These are phyloP conservation scores for Amborella trichopoda DNA, from an alignment of 164 flowering plant genomes.

Conservation along the genomic window DNA sequence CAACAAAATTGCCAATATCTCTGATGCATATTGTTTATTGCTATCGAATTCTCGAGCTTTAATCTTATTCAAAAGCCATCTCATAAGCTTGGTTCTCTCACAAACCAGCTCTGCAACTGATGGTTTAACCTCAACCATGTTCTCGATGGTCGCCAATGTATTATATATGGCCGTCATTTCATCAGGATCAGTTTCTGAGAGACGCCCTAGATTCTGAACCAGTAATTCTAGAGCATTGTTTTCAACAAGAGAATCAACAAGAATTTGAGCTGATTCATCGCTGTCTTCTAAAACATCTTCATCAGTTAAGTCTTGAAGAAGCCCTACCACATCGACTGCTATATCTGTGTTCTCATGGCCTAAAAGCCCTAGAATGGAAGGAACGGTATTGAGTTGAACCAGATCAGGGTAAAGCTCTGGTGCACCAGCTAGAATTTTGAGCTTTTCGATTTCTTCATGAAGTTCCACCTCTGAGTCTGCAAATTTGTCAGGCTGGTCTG, in stretches of 20 bases:
- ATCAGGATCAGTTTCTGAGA: slow-evolving; percentile 64
- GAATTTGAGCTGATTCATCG: slow-evolving; percentile 51
- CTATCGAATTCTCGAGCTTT: slow-evolving; percentile 82
- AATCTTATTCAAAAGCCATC: slow-evolving; percentile 72
- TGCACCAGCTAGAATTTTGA: slow-evolving; percentile 70
- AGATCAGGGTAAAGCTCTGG: slow-evolving; percentile 92
- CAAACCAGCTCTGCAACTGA: slow-evolving; percentile 84
- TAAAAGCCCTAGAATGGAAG: slow-evolving; percentile 58
- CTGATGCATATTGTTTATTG: slow-evolving; percentile 93
- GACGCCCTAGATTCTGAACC: slow-evolving; percentile 55
- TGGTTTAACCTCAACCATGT: slow-evolving; percentile 85
- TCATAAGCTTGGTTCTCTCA: slow-evolving; percentile 74
- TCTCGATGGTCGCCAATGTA: slow-evolving; percentile 72
- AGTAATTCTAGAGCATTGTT: slow-evolving; percentile 70
- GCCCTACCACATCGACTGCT: slow-evolving; percentile 61
- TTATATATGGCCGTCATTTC: slow-evolving; percentile 58
- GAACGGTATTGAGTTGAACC: slow-evolving; percentile 46
- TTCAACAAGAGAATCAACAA: slow-evolving; percentile 66
- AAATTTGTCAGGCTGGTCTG: slow-evolving; percentile 77
- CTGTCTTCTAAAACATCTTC: slow-evolving; percentile 82
- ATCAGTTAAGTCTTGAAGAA: slow-evolving; percentile 84
- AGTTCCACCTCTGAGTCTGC: slow-evolving; percentile 92
- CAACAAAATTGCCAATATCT: slow-evolving; percentile 82
- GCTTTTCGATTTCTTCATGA: slow-evolving; percentile 86
- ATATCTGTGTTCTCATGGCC: slow-evolving; percentile 80